Evolutionary conservation across 2,329 filamentous ascomycete species (phyloP).

Genomic region (Sporothrix globosa): DNA sequence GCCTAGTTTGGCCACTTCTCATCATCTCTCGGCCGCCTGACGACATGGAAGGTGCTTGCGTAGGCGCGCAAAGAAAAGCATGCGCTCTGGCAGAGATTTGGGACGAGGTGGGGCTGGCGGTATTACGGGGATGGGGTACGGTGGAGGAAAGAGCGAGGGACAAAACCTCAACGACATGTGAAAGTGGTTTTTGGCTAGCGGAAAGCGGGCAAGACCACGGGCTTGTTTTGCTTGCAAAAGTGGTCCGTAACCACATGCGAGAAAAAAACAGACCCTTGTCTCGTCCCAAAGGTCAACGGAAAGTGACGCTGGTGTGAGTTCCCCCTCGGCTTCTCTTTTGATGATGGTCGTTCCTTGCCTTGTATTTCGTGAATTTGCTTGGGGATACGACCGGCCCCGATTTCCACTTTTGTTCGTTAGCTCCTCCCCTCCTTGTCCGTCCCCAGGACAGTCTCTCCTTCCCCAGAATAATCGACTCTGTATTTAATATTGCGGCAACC

Average conservation of each 20-base stretch:
- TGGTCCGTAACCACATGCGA: slow-evolving; percentile 25
- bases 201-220: background rate
- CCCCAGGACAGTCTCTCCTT: background rate
- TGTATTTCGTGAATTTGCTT: background rate
- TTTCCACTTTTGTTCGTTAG: slow-evolving; percentile 19
- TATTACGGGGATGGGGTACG: slow-evolving; percentile 7
- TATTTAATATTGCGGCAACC: slow-evolving; percentile 25
- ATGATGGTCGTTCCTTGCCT: background rate
- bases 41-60: background rate
- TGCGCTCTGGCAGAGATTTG: background rate
- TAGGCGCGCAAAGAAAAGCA: background rate
- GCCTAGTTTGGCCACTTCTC: background rate
- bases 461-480: slow-evolving; percentile 5
- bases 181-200: slow-evolving; percentile 16
- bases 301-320: background rate
- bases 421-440: background rate
- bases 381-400: background rate
- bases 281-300: slow-evolving; percentile 2
- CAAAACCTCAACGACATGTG: slow-evolving; percentile 12
- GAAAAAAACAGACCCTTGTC: slow-evolving; percentile 11
- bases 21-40: background rate
- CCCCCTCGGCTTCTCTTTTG: slow-evolving; percentile 18
- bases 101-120: slow-evolving; percentile 6
- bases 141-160: slow-evolving; percentile 10
- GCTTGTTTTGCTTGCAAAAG: background rate